Percentiles rank a stretch among this genome's conserved stretches.
Conservation (phyloP, 257 asterid genomes). For the Fraxinus excelsior region DNA sequence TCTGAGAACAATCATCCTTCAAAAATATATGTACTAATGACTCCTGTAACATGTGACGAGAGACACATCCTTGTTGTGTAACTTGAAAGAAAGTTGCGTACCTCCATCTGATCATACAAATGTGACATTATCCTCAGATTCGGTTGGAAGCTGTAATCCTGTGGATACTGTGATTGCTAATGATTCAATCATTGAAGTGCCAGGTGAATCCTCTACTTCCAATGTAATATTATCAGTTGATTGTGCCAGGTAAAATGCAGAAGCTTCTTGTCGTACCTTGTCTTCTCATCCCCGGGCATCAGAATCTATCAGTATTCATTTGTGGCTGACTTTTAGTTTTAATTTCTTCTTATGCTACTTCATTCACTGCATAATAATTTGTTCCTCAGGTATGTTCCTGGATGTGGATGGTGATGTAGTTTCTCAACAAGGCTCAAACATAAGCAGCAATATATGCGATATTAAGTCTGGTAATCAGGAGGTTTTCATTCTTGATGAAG, state of each 20-base stretch:
- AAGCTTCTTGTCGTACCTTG: conserved; percentile 23
- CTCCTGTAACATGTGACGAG: conserved; percentile 32
- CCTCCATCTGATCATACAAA: conserved; percentile 22
- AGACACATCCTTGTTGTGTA: conserved; percentile 21
- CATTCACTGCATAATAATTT: too few species aligned
- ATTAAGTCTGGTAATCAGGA: conserved; percentile 17
- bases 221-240: conserved; percentile 27
- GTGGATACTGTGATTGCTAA: conserved; percentile 22
- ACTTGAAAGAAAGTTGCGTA: conserved; percentile 28
- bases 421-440: conserved; percentile 6
- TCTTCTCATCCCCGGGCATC: conserved; percentile 21
- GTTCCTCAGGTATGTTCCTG: conserved; percentile 5
- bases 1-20: conserved; percentile 30
- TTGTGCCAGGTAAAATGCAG: conserved; percentile 30
- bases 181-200: conserved; percentile 16
- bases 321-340: background rate
- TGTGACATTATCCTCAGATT: conserved; percentile 22
- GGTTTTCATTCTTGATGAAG: conserved; percentile 34
- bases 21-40: conserved; percentile 18
- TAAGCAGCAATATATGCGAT: background rate
- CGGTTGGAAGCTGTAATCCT: conserved; percentile 22
- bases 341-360: background rate
- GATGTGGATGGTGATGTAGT: background rate
- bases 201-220: conserved; percentile 25
- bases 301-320: conserved; percentile 34